Evolutionary conservation across 768 basidiomycete genomes (phyloP), one percentile per base, ranked within the genome.

Genomic region (Russula sp.): DNA sequence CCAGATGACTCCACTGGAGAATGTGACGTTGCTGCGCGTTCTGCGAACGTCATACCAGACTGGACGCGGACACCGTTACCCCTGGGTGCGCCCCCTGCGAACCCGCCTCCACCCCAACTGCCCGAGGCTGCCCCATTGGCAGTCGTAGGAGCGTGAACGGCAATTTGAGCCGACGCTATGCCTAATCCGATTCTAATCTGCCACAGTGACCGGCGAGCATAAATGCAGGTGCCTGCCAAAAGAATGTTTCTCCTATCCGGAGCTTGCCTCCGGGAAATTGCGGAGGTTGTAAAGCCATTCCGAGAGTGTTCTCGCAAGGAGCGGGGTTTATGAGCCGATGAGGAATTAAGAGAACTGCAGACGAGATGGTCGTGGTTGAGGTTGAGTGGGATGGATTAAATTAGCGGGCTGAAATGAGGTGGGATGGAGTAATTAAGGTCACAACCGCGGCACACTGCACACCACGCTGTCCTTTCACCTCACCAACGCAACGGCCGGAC

Each of bases 31-130:
- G 41, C 55, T 11, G 45, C n/a, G n/a, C 65, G 0, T 64, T 68
- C 32, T 43, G 64, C 55, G 43, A 80, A 74, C 64, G 74, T 87
- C 50, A 73, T 93, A 39, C 91, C 91, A 4, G 91, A 93, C 72
- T 93, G 91, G 91, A 91, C 91, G 29, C 78, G 84, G 60, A 76
- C 77, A 11, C 79, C 83, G 5, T 74, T 93, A 51, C 75, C 85
- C 0, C 65, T 68, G 5, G 89, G 87, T 36, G 88, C 90, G 18
- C 86, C 87, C 3, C 71, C 81, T 29, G 85, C 83, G 51, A 67
- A n/a, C 49, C 69, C 42, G 47, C 67, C 32, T 35, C 65, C 56
- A 14, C 56, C 61, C 3, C 32, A 65, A 38, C 57, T 65, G 14
- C 56, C 56, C 16, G 55, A 65, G 25, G 20, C 69, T 58, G 64